A percentile compares a stretch with the other conserved stretches of the same genome.
phyloP scores from a whole-genome alignment of 1,284 basidiomycete genomes.

The Nidula niveotomentosa region DNA sequence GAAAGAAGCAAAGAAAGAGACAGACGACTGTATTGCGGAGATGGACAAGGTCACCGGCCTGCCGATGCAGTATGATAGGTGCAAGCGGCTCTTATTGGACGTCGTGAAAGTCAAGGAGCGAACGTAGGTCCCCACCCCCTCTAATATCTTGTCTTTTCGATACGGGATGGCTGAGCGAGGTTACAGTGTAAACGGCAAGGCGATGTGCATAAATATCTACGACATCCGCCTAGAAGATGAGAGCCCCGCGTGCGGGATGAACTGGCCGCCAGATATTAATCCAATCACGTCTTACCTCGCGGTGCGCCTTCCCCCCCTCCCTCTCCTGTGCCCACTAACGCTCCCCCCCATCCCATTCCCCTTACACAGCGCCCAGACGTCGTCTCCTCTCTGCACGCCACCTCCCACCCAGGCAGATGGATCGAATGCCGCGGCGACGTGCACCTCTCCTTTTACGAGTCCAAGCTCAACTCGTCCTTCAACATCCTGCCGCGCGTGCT shows the following conservation, averaged over 20 bases:
- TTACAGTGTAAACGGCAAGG: conserved; percentile 65
- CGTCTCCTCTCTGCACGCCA: conserved; percentile 81
- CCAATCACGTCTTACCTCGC: conserved; percentile 81
- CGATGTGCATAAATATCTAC: conserved; percentile 93
- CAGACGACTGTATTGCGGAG: conserved; percentile 63
- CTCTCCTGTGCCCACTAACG: conserved; percentile 2
- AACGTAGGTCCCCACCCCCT: conserved; percentile 44
- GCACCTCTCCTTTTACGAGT: conserved; percentile 60
- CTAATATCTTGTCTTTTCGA: too few relatives aligned
- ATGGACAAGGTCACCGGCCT: conserved; percentile 44
- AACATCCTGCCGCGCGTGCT: conserved; percentile 80
- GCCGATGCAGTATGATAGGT: conserved; percentile 65
- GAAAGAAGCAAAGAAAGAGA: conserved; percentile 58
- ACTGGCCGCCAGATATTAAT: conserved; percentile 92
- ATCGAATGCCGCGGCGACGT: conserved; percentile 83
- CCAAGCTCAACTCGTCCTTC: conserved; percentile 69
- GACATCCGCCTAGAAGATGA: conserved; percentile 89
- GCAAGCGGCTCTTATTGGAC: conserved; percentile 64
- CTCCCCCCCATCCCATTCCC: conserved; percentile 3
- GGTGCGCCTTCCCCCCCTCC: conserved; percentile 43
- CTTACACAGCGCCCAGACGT: conserved; percentile 73
- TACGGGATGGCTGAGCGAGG: neutral
- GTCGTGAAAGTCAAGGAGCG: conserved; percentile 66
- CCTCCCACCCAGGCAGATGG: conserved; percentile 81
- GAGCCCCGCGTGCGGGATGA: conserved; percentile 93